Evolutionary conservation across 371 early-diverging fungal species (phyloP).

Genomic region (Choanephora cucurbitarum): DNA sequence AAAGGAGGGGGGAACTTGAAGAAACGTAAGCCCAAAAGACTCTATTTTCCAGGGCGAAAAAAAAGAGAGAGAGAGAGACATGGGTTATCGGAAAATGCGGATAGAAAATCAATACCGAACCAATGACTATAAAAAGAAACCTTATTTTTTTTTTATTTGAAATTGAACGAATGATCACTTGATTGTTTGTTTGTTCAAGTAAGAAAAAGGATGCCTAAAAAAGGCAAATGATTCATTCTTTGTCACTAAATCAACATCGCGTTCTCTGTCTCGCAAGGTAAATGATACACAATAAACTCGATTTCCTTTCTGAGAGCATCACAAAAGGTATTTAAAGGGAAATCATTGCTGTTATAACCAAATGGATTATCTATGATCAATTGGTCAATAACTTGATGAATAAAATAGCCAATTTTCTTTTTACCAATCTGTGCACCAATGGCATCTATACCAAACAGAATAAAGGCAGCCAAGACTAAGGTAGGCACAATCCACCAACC

Average conservation of each 20-base stretch:
- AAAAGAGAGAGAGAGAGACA: constrained; percentile 19
- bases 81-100: constrained; percentile 20
- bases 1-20: no score
- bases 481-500: constrained; percentile 65
- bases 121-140: neutral
- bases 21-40: no score
- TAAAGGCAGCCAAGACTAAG: constrained; percentile 63
- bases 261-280: constrained; percentile 39
- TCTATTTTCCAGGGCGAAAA: constrained; percentile 21
- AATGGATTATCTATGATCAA: constrained; percentile 65
- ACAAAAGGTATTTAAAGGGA: constrained; percentile 46
- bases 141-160: neutral
- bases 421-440: constrained; percentile 52
- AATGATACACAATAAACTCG: constrained; percentile 46
- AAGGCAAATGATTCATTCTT: no score
- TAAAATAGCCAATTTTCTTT: no score
- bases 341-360: constrained; percentile 60
- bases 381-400: no score
- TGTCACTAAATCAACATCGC: constrained; percentile 27
- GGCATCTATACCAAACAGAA: constrained; percentile 73
- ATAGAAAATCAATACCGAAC: constrained; percentile 12
- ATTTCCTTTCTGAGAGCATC: constrained; percentile 46
- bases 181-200: constrained; percentile 14
- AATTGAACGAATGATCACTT: neutral
- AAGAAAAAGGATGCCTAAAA: neutral